These are phyloP conservation scores for Blepharisma undulans DNA, from an alignment of 169 alveolate genomes.

Conservation along the genomic window DNA sequence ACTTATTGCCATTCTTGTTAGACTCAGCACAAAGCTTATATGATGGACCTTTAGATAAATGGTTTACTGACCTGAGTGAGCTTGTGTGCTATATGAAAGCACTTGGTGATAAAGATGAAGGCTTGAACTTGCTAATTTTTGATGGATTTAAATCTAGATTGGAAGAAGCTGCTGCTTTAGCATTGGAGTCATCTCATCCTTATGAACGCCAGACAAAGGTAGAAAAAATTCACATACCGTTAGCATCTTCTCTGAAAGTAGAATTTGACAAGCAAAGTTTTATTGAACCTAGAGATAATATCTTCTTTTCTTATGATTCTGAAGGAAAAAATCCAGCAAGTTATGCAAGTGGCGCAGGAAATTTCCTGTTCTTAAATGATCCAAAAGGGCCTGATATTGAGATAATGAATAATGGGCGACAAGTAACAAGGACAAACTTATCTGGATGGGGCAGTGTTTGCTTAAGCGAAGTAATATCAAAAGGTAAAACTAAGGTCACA, in stretches of 20 bases:
- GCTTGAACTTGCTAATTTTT: neutral
- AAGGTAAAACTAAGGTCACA: neutral
- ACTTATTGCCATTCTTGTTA: neutral
- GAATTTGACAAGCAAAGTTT: neutral
- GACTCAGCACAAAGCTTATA: neutral
- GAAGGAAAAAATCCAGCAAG: neutral
- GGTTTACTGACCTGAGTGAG: constrained; percentile 13
- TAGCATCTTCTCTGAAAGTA: neutral
- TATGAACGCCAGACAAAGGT: neutral
- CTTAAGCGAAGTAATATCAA: neutral
- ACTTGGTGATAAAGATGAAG: neutral
- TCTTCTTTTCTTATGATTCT: constrained; percentile 1
- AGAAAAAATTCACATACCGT: neutral
- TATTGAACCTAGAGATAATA: neutral
- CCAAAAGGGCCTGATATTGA: constrained; percentile 36
- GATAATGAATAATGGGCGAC: neutral
- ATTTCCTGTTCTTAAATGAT: too few relatives aligned
- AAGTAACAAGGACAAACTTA: constrained; percentile 26
- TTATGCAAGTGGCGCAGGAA: neutral
- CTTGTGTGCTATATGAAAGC: neutral
- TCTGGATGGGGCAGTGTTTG: constrained; percentile 36
- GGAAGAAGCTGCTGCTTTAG: neutral
- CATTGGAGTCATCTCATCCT: neutral
- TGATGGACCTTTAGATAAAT: neutral
- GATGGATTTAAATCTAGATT: neutral